A percentile compares a stretch with the other conserved stretches of the same genome.
Conservation (phyloP, 768 basidiomycete species). For the Pulveroboletus sp. region DNA sequence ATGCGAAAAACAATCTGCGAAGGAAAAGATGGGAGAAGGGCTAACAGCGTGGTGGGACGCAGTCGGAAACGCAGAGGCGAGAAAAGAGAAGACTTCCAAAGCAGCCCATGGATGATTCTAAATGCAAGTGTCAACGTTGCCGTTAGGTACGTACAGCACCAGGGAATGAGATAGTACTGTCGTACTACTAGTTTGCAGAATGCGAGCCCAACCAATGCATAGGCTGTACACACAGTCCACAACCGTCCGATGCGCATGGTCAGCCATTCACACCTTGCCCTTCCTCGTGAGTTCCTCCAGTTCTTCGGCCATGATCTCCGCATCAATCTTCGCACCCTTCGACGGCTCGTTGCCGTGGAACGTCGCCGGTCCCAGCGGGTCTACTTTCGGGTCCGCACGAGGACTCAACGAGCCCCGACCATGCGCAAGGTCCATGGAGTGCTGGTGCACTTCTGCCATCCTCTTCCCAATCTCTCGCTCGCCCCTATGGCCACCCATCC, state of each 20-base stretch:
- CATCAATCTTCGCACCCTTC: slow-evolving; percentile 56
- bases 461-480: slow-evolving; percentile 42
- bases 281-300: slow-evolving; percentile 46
- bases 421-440: slow-evolving; percentile 26
- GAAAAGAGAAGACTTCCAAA: slow-evolving; percentile 50
- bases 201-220: no score
- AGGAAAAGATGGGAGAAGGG: slow-evolving; percentile 57
- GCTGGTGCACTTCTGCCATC: slow-evolving; percentile 33
- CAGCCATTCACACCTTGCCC: slow-evolving; percentile 29
- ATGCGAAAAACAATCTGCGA: slow-evolving; percentile 55
- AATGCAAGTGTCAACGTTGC: no score
- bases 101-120: no score
- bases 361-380: slow-evolving; percentile 50
- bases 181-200: no score
- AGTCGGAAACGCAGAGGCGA: slow-evolving; percentile 61
- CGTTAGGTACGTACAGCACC: no score
- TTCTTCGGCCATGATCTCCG: slow-evolving; percentile 52
- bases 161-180: no score
- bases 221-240: background rate
- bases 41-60: slow-evolving; percentile 74
- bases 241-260: background rate
- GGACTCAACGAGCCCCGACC: slow-evolving; percentile 28
- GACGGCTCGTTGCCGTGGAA: slow-evolving; percentile 58
- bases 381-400: slow-evolving; percentile 31
- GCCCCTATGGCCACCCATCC: slow-evolving; percentile 37